Evolutionary conservation across 192 early-diverging fungal genomes (phyloP), one percentile per base, ranked within the genome.

Genomic region (Coemansia sp.): DNA sequence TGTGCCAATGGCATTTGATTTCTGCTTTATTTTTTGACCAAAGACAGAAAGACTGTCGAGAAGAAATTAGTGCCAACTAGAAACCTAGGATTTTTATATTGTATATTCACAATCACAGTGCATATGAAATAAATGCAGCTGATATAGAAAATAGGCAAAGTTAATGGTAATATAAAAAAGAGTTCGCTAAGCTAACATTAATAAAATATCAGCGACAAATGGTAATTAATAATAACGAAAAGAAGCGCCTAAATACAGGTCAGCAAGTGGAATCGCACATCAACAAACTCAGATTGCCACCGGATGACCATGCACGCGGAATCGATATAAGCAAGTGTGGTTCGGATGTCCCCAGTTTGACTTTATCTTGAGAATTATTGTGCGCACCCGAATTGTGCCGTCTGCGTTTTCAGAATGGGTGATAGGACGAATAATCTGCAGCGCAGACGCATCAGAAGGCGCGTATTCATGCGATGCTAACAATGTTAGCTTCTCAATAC

Each of bases 281-380:
- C 1, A 25, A 38, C 2, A 38, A 38, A 51, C 27, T 68, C 56
- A 68, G 18, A 53, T 28, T 22, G 60, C 60, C 10, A 61, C 57
- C 49, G 59, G 66, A 30, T 69, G 68, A 56, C 73, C 89, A 62
- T 92, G 90, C 25, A 88, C 85, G 24, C 89, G 85, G 50, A 92
- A 82, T 49, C 90, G 85, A 69, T 92, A 92, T 27, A 92, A 28
- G 52, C 88, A 90, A 8, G 90, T 92, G 64, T 88, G 86, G 10
- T 83, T 72, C 24, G 82, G 77, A 60, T 91, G 75, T 2, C 90
- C 90, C 86, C 88, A 90, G 71, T 92, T 92, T 49, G 79, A 84
- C 19, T 74, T 78, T 58, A 92, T 61, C 30, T 80, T 83, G 47
- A 92, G 67, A 7, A 87, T 73, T 12, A 89, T 68, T 7, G 81